Evolutionary conservation across 495 filamentous ascomycete genomes (phyloP), one percentile per base, ranked within the genome.

Genomic region (Hapsidospora chrysogenum): DNA sequence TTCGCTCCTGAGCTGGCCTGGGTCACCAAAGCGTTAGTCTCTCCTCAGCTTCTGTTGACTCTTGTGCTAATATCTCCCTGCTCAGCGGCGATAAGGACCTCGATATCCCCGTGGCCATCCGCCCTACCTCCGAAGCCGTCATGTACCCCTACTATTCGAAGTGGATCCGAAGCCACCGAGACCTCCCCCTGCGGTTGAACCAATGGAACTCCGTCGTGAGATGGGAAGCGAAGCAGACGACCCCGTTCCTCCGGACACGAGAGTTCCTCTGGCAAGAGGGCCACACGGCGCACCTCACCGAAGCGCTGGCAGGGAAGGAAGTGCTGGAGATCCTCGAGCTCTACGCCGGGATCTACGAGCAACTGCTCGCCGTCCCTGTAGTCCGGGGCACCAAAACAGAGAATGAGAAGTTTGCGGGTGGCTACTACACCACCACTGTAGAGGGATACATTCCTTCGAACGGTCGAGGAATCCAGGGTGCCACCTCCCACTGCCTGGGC

Each of bases 181-280:
- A 96, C 48, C 76, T 97, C 32, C 92, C 89, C 30, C 73, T 95
- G 34, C 71, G 76, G 46, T 66, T 95, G 33, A 94, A 96, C 60
- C 89, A 97, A 58, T 97, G 89, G 89, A 94, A 94, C 66, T 87
- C 79, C 5, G 87, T 95, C 33, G 87, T 95, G 22, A 72, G 89
- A 45, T 97, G 89, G 89, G 89, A 97, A 60, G 92, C 92, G 51
- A 95, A 96, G 63, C 80, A 97, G 50, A 85, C 87, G 16, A 86
- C 86, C 49, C 89, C 89, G 4, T 94, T 97, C 66, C 62, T 97
- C 16, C 64, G 89, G 40, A 85, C 86, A 33, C 62, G 89, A 46
- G 89, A 97, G 53, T 97, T 97, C 58, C 60, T 94, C 30, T 97
- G 89, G 89, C 92, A 97, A 52, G 89, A 97, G 57, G 92, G 89